Base-by-base conservation (phyloP, 805 yeast species). In the Dipodascopsis tothii region DNA sequence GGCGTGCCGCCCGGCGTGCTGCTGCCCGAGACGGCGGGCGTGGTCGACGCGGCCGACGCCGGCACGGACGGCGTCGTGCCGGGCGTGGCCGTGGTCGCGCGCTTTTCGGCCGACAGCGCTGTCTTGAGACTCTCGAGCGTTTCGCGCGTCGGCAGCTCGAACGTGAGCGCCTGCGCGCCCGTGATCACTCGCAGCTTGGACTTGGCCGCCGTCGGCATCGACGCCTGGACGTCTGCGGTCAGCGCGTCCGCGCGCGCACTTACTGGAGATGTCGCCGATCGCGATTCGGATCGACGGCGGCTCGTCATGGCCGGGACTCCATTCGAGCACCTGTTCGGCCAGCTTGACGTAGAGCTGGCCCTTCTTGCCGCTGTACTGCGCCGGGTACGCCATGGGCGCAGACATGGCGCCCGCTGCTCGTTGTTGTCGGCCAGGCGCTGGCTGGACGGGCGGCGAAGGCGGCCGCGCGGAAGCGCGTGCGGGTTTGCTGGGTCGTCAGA, bases 101-200 rank as follows among this genome's bases (percentile, higher is more conserved):
- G 37, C 17, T 19, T 33, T 20, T 22, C 46, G 5, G 39, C 78
- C 54, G 81, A 86, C 9, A 83, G 63, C 0, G 81, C 70, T 28
- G 73, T 75, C 57, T 81, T 84, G 46, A 80, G 77, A 48, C 72
- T 74, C 50, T 82, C 85, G 85, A 87, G 82, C 5, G 83, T 81
- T 17, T 77, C 75, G 39, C 92, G 67, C 56, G 77, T 81, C 44
- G 76, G 78, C 63, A 86, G 84, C 1, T 81, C 70, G 49, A 87
- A 77, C 33, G 74, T 62, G 21, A 67, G 57, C 25, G 51, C 54
- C 40, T 43, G 54, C 21, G 39, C 44, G 14, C 43, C 35, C 16
- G 56, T 48, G 3, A 47, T 45, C 16, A 56, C 52, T 40, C 55
- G 46, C 41, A 59, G 49, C 5, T 60, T 51, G 23, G 56, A 45